phyloP scores from a whole-genome alignment of 345 rosid genomes.

The Euphorbia tirucalli region DNA sequence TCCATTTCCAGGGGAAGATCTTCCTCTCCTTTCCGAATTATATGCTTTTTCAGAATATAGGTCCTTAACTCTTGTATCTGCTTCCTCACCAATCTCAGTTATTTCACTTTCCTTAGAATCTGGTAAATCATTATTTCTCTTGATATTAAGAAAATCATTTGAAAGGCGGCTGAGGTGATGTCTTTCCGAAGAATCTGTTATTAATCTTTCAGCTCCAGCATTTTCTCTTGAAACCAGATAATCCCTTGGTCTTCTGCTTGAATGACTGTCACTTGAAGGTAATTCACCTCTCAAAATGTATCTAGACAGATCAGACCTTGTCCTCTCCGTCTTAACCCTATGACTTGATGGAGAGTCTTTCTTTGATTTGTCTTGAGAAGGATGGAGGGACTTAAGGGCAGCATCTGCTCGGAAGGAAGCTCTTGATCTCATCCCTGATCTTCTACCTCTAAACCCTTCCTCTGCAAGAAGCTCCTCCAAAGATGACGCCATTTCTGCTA shows the following conservation, averaged over 20 bases:
- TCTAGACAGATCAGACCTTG: constrained; percentile 36
- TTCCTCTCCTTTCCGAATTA: constrained; percentile 22
- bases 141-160: constrained; percentile 17
- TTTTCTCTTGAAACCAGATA: constrained; percentile 29
- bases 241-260: constrained; percentile 30
- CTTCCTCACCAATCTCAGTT: constrained; percentile 40
- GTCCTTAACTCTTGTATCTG: constrained; percentile 28
- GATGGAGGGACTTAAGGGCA: constrained; percentile 15
- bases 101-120: constrained; percentile 31
- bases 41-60: constrained; percentile 30
- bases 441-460: constrained; percentile 58
- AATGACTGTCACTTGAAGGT: constrained; percentile 22
- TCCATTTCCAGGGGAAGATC: constrained; percentile 15
- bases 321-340: constrained; percentile 37
- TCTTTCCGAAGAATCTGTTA: constrained; percentile 17
- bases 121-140: constrained; percentile 17
- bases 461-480: constrained; percentile 60
- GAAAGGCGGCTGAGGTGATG: constrained; percentile 14
- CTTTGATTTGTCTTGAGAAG: constrained; percentile 19
- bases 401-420: constrained; percentile 35
- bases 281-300: constrained; percentile 27
- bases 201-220: constrained; percentile 18
- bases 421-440: constrained; percentile 34
- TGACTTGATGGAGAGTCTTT: constrained; percentile 28
- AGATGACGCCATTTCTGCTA: constrained; percentile 47